phyloP scores from a whole-genome alignment of 2,329 filamentous ascomycete species.

The Phoma sp. region DNA sequence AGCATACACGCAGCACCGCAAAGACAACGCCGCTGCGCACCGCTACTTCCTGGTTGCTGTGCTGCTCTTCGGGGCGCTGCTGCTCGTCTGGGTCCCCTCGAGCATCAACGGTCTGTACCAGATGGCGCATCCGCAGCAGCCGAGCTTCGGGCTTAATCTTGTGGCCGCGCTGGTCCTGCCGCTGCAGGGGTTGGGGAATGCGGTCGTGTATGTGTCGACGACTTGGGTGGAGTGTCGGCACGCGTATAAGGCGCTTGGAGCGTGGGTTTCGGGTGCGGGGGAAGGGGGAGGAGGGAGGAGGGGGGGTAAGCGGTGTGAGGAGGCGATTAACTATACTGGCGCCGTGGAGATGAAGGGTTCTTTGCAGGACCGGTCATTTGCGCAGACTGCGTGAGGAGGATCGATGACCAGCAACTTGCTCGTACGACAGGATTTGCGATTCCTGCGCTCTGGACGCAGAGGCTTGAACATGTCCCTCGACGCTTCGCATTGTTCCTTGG shows the following conservation, averaged over 20 bases:
- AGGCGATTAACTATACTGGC: slow-evolving; percentile 15
- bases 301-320: not conserved
- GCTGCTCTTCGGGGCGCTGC: slow-evolving; percentile 73
- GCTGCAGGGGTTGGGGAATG: slow-evolving; percentile 85
- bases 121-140: slow-evolving; percentile 60
- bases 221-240: slow-evolving; percentile 38
- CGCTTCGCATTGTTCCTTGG: not conserved
- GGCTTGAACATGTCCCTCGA: not conserved
- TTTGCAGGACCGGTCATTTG: no score
- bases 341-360: no score
- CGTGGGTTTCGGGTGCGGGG: slow-evolving; percentile 13
- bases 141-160: slow-evolving; percentile 66
- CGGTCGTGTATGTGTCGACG: slow-evolving; percentile 69
- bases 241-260: slow-evolving; percentile 18
- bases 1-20: not conserved
- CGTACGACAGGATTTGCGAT: no score
- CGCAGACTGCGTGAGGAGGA: no score
- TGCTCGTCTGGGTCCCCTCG: slow-evolving; percentile 73
- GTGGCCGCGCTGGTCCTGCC: slow-evolving; percentile 77
- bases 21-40: slow-evolving; percentile 64
- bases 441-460: no score
- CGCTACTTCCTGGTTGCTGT: slow-evolving; percentile 73
- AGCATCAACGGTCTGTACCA: slow-evolving; percentile 75
- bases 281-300: not conserved
- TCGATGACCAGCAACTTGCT: no score